phyloP scores from a whole-genome alignment of 352 stramenopile genomes.

The Pythium biforme region DNA sequence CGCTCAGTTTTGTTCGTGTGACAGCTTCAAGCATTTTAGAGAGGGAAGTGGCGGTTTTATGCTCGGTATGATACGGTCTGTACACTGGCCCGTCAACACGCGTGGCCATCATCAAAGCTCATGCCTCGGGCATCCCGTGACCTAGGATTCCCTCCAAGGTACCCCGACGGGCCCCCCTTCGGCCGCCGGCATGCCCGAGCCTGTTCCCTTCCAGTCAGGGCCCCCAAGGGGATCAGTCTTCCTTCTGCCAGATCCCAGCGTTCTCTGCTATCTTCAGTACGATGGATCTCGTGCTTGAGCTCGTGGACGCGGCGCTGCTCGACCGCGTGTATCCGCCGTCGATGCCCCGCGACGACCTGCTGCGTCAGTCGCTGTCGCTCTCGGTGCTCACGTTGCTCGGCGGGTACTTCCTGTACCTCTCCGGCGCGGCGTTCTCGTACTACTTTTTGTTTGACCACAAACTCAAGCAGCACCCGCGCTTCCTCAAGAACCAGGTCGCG shows the following conservation, averaged over 20 bases:
- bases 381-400: constrained; percentile 48
- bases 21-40: background rate
- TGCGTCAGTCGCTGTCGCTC: constrained; percentile 51
- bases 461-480: constrained; percentile 63
- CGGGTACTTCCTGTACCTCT: constrained; percentile 62
- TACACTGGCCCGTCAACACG: background rate
- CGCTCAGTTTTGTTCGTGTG: too few species aligned
- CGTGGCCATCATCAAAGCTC: background rate
- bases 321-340: constrained; percentile 52
- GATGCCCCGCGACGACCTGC: constrained; percentile 40
- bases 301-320: constrained; percentile 45
- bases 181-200: too few species aligned
- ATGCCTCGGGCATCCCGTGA: too few species aligned
- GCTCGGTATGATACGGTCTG: background rate
- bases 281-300: constrained; percentile 67
- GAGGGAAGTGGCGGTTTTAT: background rate
- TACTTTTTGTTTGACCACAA: constrained; percentile 62
- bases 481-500: constrained; percentile 58
- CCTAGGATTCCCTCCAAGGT: too few species aligned
- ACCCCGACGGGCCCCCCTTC: too few species aligned
- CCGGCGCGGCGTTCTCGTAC: constrained; percentile 46
- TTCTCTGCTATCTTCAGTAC: background rate
- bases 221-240: too few species aligned
- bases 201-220: too few species aligned
- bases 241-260: background rate